Percentiles rank a stretch among this genome's conserved stretches.
These are phyloP conservation scores for Clavariopsis aquatica DNA, from an alignment of 495 filamentous ascomycete genomes.

Conservation along the genomic window DNA sequence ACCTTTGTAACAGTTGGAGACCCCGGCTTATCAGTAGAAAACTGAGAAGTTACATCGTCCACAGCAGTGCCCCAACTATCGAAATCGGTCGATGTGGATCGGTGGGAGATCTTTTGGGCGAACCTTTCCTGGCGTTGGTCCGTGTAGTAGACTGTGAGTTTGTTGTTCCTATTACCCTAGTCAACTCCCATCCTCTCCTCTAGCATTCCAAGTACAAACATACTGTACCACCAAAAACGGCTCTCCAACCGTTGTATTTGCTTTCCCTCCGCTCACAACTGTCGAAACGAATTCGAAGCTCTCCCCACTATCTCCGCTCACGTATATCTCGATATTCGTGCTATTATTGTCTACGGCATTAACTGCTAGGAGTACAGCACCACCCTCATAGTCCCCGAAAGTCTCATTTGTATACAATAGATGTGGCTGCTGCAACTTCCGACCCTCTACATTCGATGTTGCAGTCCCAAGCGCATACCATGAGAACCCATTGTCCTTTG, in stretches of 20 bases:
- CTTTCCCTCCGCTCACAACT: slow-evolving; percentile 62
- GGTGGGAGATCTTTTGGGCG: slow-evolving; percentile 66
- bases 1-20: slow-evolving; percentile 59
- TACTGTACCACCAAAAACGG: slow-evolving; percentile 59
- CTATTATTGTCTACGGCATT: slow-evolving; percentile 25
- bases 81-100: slow-evolving; percentile 56
- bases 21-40: slow-evolving; percentile 62
- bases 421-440: slow-evolving; percentile 25
- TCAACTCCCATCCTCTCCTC: slow-evolving; percentile 41
- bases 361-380: slow-evolving; percentile 22
- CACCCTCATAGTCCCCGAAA: slow-evolving; percentile 18
- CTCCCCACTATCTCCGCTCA: slow-evolving; percentile 15
- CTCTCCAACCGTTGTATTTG: slow-evolving; percentile 66
- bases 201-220: background rate
- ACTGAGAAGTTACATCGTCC: slow-evolving; percentile 59
- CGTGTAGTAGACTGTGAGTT: slow-evolving; percentile 65
- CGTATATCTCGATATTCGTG: slow-evolving; percentile 34
- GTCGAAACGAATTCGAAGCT: slow-evolving; percentile 66
- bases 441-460: background rate
- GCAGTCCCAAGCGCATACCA: slow-evolving; percentile 23
- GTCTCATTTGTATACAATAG: slow-evolving; percentile 27
- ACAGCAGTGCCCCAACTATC: slow-evolving; percentile 59
- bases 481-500: slow-evolving; percentile 20
- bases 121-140: slow-evolving; percentile 61
- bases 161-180: slow-evolving; percentile 13